phyloP scores from a whole-genome alignment of 345 rosid genomes.

The Eucalyptus tenuipes region DNA sequence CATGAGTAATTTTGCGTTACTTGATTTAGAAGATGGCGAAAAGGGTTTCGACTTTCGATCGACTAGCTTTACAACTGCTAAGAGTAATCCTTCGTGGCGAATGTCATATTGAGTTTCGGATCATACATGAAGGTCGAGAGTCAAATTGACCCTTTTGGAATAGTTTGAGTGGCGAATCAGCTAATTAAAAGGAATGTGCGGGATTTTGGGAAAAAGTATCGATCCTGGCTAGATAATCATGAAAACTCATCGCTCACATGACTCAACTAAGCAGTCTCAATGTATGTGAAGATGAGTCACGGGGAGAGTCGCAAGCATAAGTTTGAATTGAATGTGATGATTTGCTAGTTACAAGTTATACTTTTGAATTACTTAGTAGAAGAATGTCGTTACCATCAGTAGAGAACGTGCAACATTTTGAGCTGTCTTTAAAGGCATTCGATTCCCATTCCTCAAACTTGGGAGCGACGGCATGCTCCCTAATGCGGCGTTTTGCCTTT shows the following conservation, averaged over 20 bases:
- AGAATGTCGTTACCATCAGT: not conserved
- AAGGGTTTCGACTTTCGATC: not conserved
- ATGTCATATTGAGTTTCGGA: not conserved
- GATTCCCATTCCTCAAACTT: not conserved
- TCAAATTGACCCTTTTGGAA: rapidly evolving
- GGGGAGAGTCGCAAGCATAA: rapidly evolving
- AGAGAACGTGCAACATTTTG: not conserved
- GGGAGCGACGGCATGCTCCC: not conserved
- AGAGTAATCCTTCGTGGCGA: not conserved
- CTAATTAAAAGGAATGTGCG: rapidly evolving
- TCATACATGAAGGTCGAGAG: rapidly evolving
- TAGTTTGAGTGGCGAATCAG: rapidly evolving
- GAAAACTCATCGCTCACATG: not conserved
- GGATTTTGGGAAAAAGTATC: rapidly evolving
- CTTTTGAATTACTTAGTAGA: not conserved
- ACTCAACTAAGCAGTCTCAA: not conserved
- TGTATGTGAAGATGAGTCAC: not conserved
- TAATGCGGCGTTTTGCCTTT: not conserved
- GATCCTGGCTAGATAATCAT: not conserved
- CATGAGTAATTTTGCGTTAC: not conserved
- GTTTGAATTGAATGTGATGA: not conserved
- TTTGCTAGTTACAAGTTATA: not conserved
- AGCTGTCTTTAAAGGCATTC: not conserved
- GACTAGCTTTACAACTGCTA: not conserved
- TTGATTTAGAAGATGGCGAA: not conserved